Percentiles rank a stretch among this genome's conserved stretches.
These are phyloP conservation scores for Cyclostephanos tholiformis DNA, from an alignment of 108 stramenopile species.

Conservation along the genomic window DNA sequence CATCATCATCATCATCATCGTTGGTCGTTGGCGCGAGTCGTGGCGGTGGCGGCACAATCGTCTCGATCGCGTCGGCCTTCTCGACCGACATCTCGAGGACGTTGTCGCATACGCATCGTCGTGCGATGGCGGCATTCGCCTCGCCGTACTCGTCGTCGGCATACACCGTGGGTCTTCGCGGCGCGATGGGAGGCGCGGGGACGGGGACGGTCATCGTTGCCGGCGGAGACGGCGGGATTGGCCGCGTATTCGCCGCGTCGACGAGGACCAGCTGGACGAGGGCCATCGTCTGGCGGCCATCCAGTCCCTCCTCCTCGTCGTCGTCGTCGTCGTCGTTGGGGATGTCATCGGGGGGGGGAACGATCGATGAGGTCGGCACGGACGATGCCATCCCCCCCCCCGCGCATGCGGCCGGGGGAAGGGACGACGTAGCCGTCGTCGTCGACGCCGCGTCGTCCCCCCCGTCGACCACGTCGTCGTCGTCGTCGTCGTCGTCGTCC, in stretches of 20 bases:
- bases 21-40: neutral
- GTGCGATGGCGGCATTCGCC: too few relatives aligned
- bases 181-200: too few relatives aligned
- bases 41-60: neutral
- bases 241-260: neutral
- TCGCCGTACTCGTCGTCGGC: too few relatives aligned
- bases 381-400: too few relatives aligned
- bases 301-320: neutral
- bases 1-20: neutral
- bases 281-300: neutral
- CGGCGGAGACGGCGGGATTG: too few relatives aligned
- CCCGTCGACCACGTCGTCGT: conserved; percentile 19
- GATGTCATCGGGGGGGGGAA: neutral
- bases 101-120: neutral
- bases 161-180: too few relatives aligned
- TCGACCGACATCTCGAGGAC: neutral
- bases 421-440: neutral
- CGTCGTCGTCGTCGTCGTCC: neutral
- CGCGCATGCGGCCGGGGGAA: too few relatives aligned
- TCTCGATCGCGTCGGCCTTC: neutral
- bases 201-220: too few relatives aligned
- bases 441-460: neutral
- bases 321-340: neutral
- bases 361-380: too few relatives aligned
- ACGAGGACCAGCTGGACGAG: neutral